Conservation (phyloP, 2,329 filamentous ascomycete species). For the Cladosporium sp. region DNA sequence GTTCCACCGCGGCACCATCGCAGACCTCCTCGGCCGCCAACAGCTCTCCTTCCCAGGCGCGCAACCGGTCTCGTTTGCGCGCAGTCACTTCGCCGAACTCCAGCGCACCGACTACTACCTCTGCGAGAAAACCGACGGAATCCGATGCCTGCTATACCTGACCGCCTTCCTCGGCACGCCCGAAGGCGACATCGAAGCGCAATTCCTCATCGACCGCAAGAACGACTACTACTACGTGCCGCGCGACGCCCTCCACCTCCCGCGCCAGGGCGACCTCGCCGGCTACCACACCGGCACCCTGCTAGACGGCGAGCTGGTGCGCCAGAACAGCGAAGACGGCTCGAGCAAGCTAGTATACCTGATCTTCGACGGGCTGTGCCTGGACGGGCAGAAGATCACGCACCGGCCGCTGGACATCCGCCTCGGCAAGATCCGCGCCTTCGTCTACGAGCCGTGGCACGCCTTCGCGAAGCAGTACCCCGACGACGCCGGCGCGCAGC, state of each 20-base stretch:
- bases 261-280: constrained; percentile 54
- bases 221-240: constrained; percentile 92
- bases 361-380: constrained; percentile 85
- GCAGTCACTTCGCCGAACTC: constrained; percentile 76
- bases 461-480: constrained; percentile 55
- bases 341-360: constrained; percentile 69
- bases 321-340: constrained; percentile 65
- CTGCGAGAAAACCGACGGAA: constrained; percentile 96
- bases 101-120: constrained; percentile 85
- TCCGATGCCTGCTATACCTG: constrained; percentile 90
- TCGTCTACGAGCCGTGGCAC: constrained; percentile 21
- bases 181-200: constrained; percentile 49
- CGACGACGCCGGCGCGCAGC: constrained; percentile 61
- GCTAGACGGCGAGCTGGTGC: constrained; percentile 87
- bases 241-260: constrained; percentile 68
- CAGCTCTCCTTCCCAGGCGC: constrained; percentile 74
- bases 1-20: constrained; percentile 24
- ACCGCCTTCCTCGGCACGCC: constrained; percentile 49
- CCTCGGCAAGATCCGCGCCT: constrained; percentile 68
- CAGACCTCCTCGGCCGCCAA: constrained; percentile 61
- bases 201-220: constrained; percentile 94
- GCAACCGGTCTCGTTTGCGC: constrained; percentile 87
- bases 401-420: constrained; percentile 80
- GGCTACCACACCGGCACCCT: constrained; percentile 75
- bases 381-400: constrained; percentile 71